These are phyloP conservation scores for Adansonia madagascariensis DNA, from an alignment of 441 rosid species.

Conservation along the genomic window DNA sequence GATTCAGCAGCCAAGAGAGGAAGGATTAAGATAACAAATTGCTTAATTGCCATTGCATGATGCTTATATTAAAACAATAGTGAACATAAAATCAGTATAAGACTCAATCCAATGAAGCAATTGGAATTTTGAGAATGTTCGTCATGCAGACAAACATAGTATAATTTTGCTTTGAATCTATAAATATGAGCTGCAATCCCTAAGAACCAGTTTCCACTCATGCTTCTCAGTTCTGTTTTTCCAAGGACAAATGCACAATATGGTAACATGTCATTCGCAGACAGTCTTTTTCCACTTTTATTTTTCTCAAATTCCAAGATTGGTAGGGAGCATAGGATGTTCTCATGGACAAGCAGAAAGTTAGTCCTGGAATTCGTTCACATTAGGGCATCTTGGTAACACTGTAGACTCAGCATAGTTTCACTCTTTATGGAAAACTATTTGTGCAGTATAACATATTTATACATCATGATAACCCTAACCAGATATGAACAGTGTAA, in stretches of 20 bases:
- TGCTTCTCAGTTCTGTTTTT: neutral
- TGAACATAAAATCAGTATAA: neutral
- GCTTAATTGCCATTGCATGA: neutral
- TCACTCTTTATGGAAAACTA: neutral
- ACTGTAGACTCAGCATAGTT: neutral
- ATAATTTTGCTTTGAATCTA: slow-evolving; percentile 5
- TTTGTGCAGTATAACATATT: neutral
- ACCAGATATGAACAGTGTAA: neutral
- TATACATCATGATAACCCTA: neutral
- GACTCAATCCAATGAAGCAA: neutral
- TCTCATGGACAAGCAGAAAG: neutral
- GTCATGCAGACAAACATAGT: neutral
- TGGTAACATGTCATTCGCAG: neutral
- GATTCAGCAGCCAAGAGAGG: neutral
- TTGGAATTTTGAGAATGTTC: neutral
- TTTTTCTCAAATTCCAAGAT: neutral
- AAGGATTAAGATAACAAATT: neutral
- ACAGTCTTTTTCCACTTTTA: neutral
- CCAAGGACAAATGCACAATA: neutral
- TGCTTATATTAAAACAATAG: neutral
- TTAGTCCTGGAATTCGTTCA: neutral
- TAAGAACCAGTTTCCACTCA: neutral
- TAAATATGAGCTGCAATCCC: neutral
- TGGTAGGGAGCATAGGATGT: neutral
- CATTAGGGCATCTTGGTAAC: neutral